phyloP scores from a whole-genome alignment of 225 moss, liverwort and hornwort species.

The Polytrichum formosum region DNA sequence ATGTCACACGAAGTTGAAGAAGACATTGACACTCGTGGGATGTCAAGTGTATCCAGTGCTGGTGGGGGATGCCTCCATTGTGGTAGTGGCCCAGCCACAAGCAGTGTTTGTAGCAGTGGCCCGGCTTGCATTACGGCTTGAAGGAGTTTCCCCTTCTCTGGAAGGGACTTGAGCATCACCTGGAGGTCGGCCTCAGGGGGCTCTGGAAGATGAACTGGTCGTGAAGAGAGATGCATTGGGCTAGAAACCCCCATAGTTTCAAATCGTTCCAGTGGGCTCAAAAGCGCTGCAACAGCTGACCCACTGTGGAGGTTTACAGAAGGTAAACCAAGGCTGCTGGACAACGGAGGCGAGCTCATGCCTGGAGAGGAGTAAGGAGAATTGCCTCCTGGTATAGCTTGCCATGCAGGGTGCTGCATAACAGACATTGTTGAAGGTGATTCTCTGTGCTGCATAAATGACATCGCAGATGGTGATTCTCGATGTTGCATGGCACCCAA shows the following conservation, averaged over 20 bases:
- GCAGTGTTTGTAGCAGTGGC: constrained; percentile 67
- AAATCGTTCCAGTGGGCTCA: constrained; percentile 64
- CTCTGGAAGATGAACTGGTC: constrained; percentile 79
- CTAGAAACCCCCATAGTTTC: constrained; percentile 55
- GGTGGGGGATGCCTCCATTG: constrained; percentile 91
- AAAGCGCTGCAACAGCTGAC: constrained; percentile 74
- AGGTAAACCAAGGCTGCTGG: constrained; percentile 40
- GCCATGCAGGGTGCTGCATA: constrained; percentile 74
- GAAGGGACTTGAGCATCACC: constrained; percentile 80
- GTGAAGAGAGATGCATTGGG: constrained; percentile 55
- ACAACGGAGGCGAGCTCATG: constrained; percentile 51
- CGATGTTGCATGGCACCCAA: constrained; percentile 9
- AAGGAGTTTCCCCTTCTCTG: constrained; percentile 82
- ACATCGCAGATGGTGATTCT: constrained; percentile 8
- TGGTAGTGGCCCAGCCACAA: constrained; percentile 76
- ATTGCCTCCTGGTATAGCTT: constrained; percentile 46
- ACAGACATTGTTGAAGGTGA: constrained; percentile 62
- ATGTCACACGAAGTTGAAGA: constrained; percentile 57
- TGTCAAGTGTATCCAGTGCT: constrained; percentile 69
- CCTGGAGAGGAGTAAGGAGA: constrained; percentile 46
- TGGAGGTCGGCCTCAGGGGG: constrained; percentile 84
- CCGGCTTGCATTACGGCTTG: constrained; percentile 88
- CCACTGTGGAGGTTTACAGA: constrained; percentile 65
- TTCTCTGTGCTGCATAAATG: constrained; percentile 46
- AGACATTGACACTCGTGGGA: constrained; percentile 77